Percentiles rank a stretch among this genome's conserved stretches.
These are phyloP conservation scores for Radiomyces spectabilis DNA, from an alignment of 192 early-diverging fungal genomes.

Conservation along the genomic window DNA sequence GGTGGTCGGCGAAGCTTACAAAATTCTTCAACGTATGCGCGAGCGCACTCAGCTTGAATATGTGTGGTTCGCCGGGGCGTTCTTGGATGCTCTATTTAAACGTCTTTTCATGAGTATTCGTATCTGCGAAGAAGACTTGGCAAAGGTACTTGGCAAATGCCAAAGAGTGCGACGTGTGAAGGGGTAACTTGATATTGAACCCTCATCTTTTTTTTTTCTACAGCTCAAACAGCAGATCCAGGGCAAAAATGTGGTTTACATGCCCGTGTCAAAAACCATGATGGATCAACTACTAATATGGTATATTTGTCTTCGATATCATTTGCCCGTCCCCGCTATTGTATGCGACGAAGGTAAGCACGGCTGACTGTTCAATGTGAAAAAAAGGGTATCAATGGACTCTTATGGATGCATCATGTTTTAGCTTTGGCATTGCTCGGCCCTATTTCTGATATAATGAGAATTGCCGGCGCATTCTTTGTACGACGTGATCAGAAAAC, in stretches of 20 bases:
- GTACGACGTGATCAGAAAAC: conserved; percentile 15
- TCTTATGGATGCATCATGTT: not conserved
- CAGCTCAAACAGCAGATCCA: conserved; percentile 17
- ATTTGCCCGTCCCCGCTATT: conserved; percentile 27
- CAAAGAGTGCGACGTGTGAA: no score
- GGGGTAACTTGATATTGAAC: not conserved
- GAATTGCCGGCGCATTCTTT: conserved; percentile 28
- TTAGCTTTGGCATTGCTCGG: conserved; percentile 26
- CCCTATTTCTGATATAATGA: conserved; percentile 28
- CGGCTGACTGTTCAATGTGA: no score
- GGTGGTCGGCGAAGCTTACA: conserved; percentile 22
- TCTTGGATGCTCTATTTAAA: conserved; percentile 22
- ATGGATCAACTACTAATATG: conserved; percentile 28
- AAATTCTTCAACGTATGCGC: conserved; percentile 22
- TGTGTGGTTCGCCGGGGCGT: conserved; percentile 31
- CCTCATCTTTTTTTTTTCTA: not conserved
- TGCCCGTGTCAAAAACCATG: conserved; percentile 29
- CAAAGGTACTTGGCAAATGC: no score
- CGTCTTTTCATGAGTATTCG: conserved; percentile 17
- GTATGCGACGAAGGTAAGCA: conserved; percentile 33
- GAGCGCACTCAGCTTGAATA: conserved; percentile 31
- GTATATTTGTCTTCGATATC: conserved; percentile 30
- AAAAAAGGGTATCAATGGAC: no score
- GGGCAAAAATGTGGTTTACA: conserved; percentile 28
- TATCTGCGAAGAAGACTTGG: conserved; percentile 19